Conservation (phyloP, 164 flowering plant species). For the Piper betle region DNA sequence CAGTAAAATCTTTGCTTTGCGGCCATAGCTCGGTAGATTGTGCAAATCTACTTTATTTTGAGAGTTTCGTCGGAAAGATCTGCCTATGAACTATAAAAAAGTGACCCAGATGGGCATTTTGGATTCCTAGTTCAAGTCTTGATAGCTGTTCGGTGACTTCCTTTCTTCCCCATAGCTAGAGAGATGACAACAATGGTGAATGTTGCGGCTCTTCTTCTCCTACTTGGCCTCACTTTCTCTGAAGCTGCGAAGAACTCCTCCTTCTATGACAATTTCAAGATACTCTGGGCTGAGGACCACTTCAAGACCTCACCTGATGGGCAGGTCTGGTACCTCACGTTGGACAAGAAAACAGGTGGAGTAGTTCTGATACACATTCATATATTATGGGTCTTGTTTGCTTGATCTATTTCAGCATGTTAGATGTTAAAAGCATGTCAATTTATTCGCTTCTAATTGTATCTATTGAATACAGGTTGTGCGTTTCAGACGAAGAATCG, state of each 20-base stretch:
- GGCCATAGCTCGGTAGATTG: background rate
- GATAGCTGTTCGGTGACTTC: no score
- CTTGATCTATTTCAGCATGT: background rate
- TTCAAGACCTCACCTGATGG: conserved; percentile 81
- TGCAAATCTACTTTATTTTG: background rate
- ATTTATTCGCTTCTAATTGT: background rate
- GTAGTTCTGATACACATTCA: background rate
- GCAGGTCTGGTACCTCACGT: conserved; percentile 70
- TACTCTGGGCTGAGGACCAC: conserved; percentile 72
- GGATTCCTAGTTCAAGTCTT: background rate
- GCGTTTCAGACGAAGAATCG: conserved; percentile 77
- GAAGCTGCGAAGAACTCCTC: conserved; percentile 27
- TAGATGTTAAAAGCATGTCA: background rate
- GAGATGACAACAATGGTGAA: background rate
- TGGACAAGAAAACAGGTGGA: conserved; percentile 76
- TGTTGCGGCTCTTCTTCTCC: background rate
- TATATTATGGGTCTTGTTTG: background rate
- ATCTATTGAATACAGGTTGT: conserved; percentile 36
- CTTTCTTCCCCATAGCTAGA: background rate
- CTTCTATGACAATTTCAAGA: conserved; percentile 47
- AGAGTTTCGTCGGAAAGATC: no score
- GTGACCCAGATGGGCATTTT: no score
- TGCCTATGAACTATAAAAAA: no score
- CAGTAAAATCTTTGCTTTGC: background rate
- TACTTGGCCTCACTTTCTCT: conserved; percentile 13